Evolutionary conservation across 106 monocot species (phyloP), one percentile per base, ranked within the genome.

Genomic region (Allium fistulosum): DNA sequence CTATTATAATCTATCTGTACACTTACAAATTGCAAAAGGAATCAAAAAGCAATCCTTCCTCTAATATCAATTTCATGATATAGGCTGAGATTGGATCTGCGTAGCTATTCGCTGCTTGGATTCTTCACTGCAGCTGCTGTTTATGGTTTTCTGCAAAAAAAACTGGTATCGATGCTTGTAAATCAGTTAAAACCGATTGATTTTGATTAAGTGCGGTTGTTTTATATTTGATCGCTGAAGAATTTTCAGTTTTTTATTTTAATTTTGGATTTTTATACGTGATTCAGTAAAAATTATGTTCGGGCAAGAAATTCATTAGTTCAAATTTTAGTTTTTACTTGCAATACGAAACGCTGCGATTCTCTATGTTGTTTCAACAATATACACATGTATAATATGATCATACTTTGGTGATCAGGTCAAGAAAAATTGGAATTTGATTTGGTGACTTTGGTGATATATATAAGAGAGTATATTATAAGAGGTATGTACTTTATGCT

Each of bases 21-120:
- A 67, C 15, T 52, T 51, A 46, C 9, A 67, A 67, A 67, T 49
- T 8, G 47, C 8, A 48, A n/a, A 47, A 48, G 8, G 65, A 67
- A 14, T 26, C 10, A 67, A 67, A 67, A 26, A 37, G 26, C 26
- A 26, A 12, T 7, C n/a, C 48, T 67, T 67, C 11, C 53, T 55
- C 4, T 37, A 4, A 1, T 37, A 37, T 37, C 37, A 37, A 5
- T 37, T 28, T 37, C 37, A 37, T 17, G 68, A 46, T 56, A 69
- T 69, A 57, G 68, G 56, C 12, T 69, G 56, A 67, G 67, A 66
- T 66, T 51, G 17, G 48, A 66, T 51, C 50, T 22, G 12, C 17
- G 51, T 13, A 51, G 50, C 66, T 28, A 53, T 28, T 67, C 2
- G 65, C 50, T 37, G 37, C 37, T 37, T 37, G 4, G 49, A 66